Base-by-base conservation (phyloP, 495 filamentous ascomycete genomes). In the Aspergillus nanangensis region DNA sequence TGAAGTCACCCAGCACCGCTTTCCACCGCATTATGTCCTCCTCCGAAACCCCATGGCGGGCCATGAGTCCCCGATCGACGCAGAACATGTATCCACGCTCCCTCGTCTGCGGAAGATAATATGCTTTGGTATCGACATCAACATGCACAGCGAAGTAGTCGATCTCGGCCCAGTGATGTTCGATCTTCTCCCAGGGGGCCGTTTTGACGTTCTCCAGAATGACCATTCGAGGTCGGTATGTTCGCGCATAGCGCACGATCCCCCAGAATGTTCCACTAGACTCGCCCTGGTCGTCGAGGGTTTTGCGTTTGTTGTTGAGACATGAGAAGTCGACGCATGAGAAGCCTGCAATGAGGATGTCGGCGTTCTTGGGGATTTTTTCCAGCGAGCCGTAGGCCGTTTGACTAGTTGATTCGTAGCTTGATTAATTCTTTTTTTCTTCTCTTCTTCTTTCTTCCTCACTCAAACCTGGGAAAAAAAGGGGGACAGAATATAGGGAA, bases 91-190 rank as follows among this genome's bases (percentile, higher is more conserved):
- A 95, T 4, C 81, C 79, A 34, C 89, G 75, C 24, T 71, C 69
- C 1, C 89, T 71, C 4, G 89, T 95, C 29, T 95, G 89, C 0
- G 89, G 89, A 2, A 94, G 66, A 38, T 89, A 90, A 56, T 76
- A 92, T 0, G 86, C 55, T 57, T 92, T 93, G 2, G 82, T 84
- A 52, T 95, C 87, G 0, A 87, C 54, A 4, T 60, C 47, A 4
- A 58, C 23, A 11, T 62, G 66, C 4, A 50, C 48, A 1, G 74
- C 70, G 1, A 69, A 52, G 56, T 93, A 95, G 11, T 72, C 77
- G 17, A 80, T 62, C 4, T 65, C 58, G 0, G 65, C 51, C 61
- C 82, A 81, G 19, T 74, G 59, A 1, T 62, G 34, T 10, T 58
- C 58, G 44, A 88, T 81, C 4, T 71, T 51, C 0, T 53, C 40